phyloP scores from a whole-genome alignment of 1,284 basidiomycete genomes.

The Microbotryomycetes sp. region DNA sequence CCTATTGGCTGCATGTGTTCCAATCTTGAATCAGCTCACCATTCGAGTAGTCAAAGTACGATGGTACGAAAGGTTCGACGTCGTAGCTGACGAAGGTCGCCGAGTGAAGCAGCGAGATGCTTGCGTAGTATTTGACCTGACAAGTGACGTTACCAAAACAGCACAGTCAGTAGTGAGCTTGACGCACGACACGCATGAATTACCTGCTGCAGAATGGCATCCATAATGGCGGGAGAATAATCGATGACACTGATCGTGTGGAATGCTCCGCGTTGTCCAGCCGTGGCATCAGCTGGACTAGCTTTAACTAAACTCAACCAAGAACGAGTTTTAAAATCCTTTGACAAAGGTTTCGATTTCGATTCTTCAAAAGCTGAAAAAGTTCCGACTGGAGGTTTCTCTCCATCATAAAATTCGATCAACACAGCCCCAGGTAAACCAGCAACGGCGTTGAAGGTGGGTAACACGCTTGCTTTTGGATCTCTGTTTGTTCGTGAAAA shows the following conservation, averaged over 20 bases:
- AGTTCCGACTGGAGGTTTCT: slow-evolving; percentile 17
- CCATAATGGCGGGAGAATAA: slow-evolving; percentile 30
- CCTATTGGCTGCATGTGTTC: too few relatives aligned
- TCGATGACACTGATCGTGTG: slow-evolving; percentile 32
- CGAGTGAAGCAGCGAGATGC: slow-evolving; percentile 33
- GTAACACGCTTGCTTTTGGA: slow-evolving; percentile 3
- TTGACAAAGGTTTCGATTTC: slow-evolving; percentile 8
- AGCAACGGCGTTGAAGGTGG: slow-evolving; percentile 6
- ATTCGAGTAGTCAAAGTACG: background rate
- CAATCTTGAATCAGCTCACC: too few relatives aligned
- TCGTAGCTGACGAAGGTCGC: slow-evolving; percentile 36
- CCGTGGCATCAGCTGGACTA: slow-evolving; percentile 23
- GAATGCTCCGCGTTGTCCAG: slow-evolving; percentile 34
- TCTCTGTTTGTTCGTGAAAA: slow-evolving; percentile 9
- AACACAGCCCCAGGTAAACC: slow-evolving; percentile 19
- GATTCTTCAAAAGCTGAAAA: slow-evolving; percentile 24
- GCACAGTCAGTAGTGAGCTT: too few relatives aligned
- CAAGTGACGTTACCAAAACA: too few relatives aligned
- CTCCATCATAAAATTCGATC: slow-evolving; percentile 34
- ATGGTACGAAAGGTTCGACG: background rate
- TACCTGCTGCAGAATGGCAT: slow-evolving; percentile 27
- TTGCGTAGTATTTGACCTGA: slow-evolving; percentile 20
- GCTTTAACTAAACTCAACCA: slow-evolving; percentile 28
- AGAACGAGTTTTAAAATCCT: slow-evolving; percentile 32
- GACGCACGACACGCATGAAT: too few relatives aligned